Percentiles rank a stretch among this genome's conserved stretches.
Evolutionary conservation across 495 filamentous ascomycete genomes (phyloP).

Genomic region (Cercophora newfieldiana): DNA sequence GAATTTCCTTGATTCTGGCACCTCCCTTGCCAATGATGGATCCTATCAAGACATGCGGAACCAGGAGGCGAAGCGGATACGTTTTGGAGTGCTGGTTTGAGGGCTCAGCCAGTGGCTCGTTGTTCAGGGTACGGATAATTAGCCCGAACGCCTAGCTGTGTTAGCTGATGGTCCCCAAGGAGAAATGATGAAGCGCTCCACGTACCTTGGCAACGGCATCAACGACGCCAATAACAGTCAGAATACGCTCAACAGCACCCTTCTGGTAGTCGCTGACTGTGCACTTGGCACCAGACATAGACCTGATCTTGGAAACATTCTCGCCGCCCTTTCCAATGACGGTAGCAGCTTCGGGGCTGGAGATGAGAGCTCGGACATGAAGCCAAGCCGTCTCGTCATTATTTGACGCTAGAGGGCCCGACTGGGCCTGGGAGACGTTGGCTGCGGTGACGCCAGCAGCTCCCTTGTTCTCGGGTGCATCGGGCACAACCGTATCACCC

Average conservation of each 20-base stretch:
- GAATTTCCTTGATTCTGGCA: slow-evolving; percentile 94
- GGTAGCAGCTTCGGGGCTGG: slow-evolving; percentile 93
- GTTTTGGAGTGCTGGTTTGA: slow-evolving; percentile 94
- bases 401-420: slow-evolving; percentile 26
- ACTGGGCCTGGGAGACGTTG: slow-evolving; percentile 40
- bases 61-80: slow-evolving; percentile 90
- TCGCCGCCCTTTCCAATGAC: slow-evolving; percentile 98
- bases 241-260: slow-evolving; percentile 92
- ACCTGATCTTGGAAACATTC: slow-evolving; percentile 93
- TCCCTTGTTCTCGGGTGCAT: slow-evolving; percentile 56
- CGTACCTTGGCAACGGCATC: slow-evolving; percentile 95
- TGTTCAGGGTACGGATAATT: slow-evolving; percentile 97
- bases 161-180: slow-evolving; percentile 16
- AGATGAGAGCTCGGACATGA: slow-evolving; percentile 93
- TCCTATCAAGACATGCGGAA: slow-evolving; percentile 95
- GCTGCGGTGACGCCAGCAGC: slow-evolving; percentile 49
- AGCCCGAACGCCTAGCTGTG: slow-evolving; percentile 82
- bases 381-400: slow-evolving; percentile 95
- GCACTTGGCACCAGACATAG: slow-evolving; percentile 91
- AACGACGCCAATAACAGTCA: slow-evolving; percentile 93
- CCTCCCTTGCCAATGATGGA: slow-evolving; percentile 98
- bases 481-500: slow-evolving; percentile 68
- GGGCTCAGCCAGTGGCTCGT: slow-evolving; percentile 81
- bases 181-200: slow-evolving; percentile 16
- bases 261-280: slow-evolving; percentile 97